Percentiles rank a stretch among this genome's conserved stretches.
Evolutionary conservation across 1,139 yeast genomes (phyloP).

Genomic region (Meyerozyma guilliermondii): DNA sequence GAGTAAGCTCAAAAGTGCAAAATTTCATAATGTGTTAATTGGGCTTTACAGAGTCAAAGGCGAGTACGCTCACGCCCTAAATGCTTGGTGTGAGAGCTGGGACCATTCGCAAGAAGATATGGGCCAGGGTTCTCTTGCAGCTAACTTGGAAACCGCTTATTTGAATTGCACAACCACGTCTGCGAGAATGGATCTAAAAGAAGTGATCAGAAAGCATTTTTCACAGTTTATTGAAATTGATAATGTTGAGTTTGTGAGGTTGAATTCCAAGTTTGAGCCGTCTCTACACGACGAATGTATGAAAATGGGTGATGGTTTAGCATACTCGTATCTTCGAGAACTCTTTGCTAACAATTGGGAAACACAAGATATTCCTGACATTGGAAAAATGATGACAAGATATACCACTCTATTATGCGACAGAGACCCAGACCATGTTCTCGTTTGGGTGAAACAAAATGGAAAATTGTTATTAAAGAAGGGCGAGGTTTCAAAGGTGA

Average conservation of each 20-base stretch:
- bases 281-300: constrained; percentile 33
- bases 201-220: constrained; percentile 35
- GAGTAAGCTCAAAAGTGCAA: constrained; percentile 46
- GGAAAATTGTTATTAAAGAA: neutral
- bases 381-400: constrained; percentile 16
- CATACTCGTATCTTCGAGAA: constrained; percentile 24
- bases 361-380: constrained; percentile 3
- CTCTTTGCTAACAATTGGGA: constrained; percentile 11
- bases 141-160: constrained; percentile 38
- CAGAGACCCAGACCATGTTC: neutral
- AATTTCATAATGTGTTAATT: constrained; percentile 55
- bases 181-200: constrained; percentile 30
- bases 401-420: constrained; percentile 28
- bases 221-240: constrained; percentile 28
- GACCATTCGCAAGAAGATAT: constrained; percentile 4
- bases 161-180: constrained; percentile 19
- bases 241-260: constrained; percentile 28
- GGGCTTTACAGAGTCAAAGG: constrained; percentile 51
- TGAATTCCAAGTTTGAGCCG: constrained; percentile 34
- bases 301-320: constrained; percentile 18
- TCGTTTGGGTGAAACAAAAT: neutral
- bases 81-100: constrained; percentile 26
- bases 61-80: constrained; percentile 45
- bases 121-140: constrained; percentile 11
- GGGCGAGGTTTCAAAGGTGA: neutral